These are phyloP conservation scores for Phytophthora capsici DNA, from an alignment of 352 stramenopile species.

Conservation along the genomic window DNA sequence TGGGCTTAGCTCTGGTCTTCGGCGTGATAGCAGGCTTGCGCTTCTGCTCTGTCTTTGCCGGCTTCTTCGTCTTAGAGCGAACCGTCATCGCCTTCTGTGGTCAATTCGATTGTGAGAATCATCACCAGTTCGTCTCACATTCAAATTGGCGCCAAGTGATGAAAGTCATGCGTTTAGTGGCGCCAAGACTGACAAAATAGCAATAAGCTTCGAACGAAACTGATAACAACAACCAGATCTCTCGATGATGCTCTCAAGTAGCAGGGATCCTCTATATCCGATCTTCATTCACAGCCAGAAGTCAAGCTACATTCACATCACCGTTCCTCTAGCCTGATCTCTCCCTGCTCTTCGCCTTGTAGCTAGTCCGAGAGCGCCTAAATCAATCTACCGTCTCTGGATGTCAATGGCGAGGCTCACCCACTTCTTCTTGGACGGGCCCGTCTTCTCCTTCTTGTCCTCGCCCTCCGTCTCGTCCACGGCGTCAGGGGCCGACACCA, in stretches of 20 bases:
- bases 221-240: constrained; percentile 11
- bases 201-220: background rate
- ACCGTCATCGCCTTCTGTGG: constrained; percentile 19
- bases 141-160: constrained; percentile 28
- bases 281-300: too few relatives aligned
- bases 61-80: constrained; percentile 30
- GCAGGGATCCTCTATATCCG: constrained; percentile 19
- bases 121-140: constrained; percentile 10
- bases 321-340: constrained; percentile 8
- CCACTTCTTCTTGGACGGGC: constrained; percentile 80
- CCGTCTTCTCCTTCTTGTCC: constrained; percentile 45
- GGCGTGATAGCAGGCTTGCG: constrained; percentile 16
- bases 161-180: constrained; percentile 11
- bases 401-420: constrained; percentile 69
- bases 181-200: constrained; percentile 12
- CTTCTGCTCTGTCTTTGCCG: constrained; percentile 15
- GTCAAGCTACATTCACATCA: too few relatives aligned
- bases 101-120: constrained; percentile 22
- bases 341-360: constrained; percentile 1
- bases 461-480: constrained; percentile 31
- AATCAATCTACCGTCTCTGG: constrained; percentile 65
- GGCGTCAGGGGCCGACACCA: constrained; percentile 27
- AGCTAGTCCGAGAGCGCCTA: constrained; percentile 15
- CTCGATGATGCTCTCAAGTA: constrained; percentile 11
- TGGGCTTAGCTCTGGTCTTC: constrained; percentile 38